These are phyloP conservation scores for Candida nitratophila DNA, from an alignment of 805 yeast genomes.

Conservation along the genomic window DNA sequence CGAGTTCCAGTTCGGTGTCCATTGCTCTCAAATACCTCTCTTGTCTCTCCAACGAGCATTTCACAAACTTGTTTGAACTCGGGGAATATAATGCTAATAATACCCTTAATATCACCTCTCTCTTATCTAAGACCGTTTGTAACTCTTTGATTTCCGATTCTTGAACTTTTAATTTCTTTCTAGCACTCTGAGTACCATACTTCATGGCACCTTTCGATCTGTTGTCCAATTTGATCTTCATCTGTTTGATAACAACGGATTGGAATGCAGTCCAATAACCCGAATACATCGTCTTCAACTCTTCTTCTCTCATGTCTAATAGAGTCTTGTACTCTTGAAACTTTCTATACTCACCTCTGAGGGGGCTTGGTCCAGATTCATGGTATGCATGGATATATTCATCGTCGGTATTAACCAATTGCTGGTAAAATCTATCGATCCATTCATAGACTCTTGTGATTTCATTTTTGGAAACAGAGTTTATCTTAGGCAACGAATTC, in stretches of 20 bases:
- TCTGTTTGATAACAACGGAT: constrained; percentile 9
- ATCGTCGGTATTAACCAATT: constrained; percentile 1
- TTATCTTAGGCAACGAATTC: neutral
- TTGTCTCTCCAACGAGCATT: constrained; percentile 17
- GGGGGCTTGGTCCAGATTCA: constrained; percentile 5
- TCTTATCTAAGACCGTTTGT: constrained; percentile 30
- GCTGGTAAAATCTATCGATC: constrained; percentile 6
- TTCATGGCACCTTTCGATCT: constrained; percentile 56
- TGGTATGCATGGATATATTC: constrained; percentile 1
- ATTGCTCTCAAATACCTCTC: constrained; percentile 22
- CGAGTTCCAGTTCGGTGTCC: constrained; percentile 18
- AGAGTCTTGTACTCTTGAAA: constrained; percentile 7
- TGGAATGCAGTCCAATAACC: constrained; percentile 18
- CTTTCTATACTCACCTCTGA: constrained; percentile 13
- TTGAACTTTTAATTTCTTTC: constrained; percentile 6
- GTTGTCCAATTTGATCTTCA: constrained; percentile 10
- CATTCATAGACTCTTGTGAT: constrained; percentile 23
- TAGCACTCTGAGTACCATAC: constrained; percentile 45
- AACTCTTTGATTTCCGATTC: constrained; percentile 34
- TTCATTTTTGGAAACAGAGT: constrained; percentile 9
- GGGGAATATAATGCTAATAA: constrained; percentile 38
- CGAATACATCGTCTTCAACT: constrained; percentile 8
- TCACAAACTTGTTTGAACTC: constrained; percentile 18
- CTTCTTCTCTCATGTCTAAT: constrained; percentile 9
- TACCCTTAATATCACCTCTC: constrained; percentile 64